Evolutionary conservation across 345 rosid species (phyloP).

Genomic region (Syzygium jambos): DNA sequence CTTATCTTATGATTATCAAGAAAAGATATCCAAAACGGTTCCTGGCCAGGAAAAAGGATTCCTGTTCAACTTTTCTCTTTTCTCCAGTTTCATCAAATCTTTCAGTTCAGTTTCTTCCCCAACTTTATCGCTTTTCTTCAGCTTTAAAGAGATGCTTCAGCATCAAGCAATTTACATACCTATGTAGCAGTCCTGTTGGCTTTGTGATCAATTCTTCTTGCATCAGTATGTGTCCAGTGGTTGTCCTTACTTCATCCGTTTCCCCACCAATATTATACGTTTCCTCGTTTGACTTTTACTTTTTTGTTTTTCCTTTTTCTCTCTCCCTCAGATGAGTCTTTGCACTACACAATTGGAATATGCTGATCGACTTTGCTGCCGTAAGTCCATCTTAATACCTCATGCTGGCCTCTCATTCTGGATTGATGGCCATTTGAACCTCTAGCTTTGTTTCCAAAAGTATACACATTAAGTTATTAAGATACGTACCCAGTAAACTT

Average conservation of each 20-base stretch:
- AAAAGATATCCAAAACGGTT: neutral
- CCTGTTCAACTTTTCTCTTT: neutral
- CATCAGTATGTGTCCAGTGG: neutral
- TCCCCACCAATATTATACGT: neutral
- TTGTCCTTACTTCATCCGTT: neutral
- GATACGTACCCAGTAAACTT: neutral
- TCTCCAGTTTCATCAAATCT: neutral
- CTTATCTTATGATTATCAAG: neutral
- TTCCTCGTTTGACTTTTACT: neutral
- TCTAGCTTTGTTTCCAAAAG: neutral
- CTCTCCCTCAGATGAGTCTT: conserved; percentile 50
- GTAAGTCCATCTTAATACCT: conserved; percentile 19
- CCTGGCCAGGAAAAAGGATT: neutral
- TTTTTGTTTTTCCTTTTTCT: neutral
- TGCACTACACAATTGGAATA: conserved; percentile 73
- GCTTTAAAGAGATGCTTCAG: neutral
- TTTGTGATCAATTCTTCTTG: neutral
- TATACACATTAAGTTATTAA: neutral
- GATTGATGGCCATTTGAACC: neutral
- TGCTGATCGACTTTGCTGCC: conserved; percentile 66
- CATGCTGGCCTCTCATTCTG: neutral
- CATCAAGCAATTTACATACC: neutral
- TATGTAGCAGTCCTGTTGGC: neutral
- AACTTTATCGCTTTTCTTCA: neutral
- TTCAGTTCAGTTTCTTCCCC: neutral